Evolutionary conservation across 805 yeast genomes (phyloP).

Genomic region (Phaffomyces thermotolerans): DNA sequence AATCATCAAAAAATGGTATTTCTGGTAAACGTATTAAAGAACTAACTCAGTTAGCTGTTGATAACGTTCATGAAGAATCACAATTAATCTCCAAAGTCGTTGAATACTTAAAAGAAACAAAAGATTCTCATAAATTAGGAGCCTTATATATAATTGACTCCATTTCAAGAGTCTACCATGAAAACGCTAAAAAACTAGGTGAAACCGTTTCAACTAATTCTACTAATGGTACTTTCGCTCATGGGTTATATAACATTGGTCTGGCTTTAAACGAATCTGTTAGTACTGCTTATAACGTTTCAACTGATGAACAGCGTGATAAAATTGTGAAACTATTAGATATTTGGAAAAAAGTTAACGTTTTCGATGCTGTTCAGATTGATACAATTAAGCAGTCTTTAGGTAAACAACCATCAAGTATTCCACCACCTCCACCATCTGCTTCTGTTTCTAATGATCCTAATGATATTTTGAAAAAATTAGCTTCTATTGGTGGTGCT

Average conservation of each 20-base stretch:
- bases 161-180: slow-evolving; percentile 77
- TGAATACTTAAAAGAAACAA: slow-evolving; percentile 63
- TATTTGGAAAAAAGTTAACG: slow-evolving; percentile 84
- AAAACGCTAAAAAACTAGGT: slow-evolving; percentile 54
- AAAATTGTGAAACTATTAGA: slow-evolving; percentile 81
- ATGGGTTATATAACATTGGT: slow-evolving; percentile 62
- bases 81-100: slow-evolving; percentile 51
- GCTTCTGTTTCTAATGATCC: slow-evolving; percentile 38
- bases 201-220: slow-evolving; percentile 43
- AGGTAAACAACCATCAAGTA: slow-evolving; percentile 29
- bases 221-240: slow-evolving; percentile 64
- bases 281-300: slow-evolving; percentile 52
- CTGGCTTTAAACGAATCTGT: slow-evolving; percentile 56
- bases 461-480: slow-evolving; percentile 59
- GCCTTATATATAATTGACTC: slow-evolving; percentile 89
- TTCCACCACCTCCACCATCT: slow-evolving; percentile 56
- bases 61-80: slow-evolving; percentile 52
- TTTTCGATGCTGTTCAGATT: slow-evolving; percentile 57
- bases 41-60: slow-evolving; percentile 69
- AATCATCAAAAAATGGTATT: slow-evolving; percentile 72
- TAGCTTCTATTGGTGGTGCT: slow-evolving; percentile 41
- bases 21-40: slow-evolving; percentile 92
- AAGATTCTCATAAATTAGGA: slow-evolving; percentile 82
- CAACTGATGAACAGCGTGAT: slow-evolving; percentile 51
- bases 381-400: slow-evolving; percentile 49